Evolutionary conservation across 176 grass and related monocot species (phyloP).

Genomic region (Juncus inflexus): DNA sequence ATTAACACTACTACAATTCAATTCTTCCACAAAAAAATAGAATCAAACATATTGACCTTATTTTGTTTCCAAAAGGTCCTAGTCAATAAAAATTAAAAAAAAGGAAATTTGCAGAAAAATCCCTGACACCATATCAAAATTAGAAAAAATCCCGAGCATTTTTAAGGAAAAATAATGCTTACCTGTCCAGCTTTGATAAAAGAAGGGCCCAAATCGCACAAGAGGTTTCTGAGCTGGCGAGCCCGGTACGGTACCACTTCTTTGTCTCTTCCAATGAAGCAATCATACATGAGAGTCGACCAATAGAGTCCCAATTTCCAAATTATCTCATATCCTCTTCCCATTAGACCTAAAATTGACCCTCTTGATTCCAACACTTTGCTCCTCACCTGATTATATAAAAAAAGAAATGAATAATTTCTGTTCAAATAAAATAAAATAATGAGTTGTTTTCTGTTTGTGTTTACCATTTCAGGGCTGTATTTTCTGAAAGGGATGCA

Average conservation of each 20-base stretch:
- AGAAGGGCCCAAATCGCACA: conserved; percentile 93
- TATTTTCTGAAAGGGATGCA: conserved; percentile 92
- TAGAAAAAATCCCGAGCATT: neutral
- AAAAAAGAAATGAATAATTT: neutral
- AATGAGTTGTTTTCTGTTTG: no score
- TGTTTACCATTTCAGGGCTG: conserved; percentile 61
- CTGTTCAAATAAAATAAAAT: neutral
- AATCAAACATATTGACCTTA: neutral
- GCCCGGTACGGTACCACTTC: conserved; percentile 92
- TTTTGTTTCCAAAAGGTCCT: conserved; percentile 7
- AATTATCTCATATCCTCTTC: conserved; percentile 82
- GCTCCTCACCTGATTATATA: conserved; percentile 70
- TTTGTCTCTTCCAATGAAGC: conserved; percentile 78
- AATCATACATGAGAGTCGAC: conserved; percentile 83
- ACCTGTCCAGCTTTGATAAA: conserved; percentile 99
- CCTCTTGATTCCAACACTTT: conserved; percentile 94
- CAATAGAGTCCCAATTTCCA: conserved; percentile 91
- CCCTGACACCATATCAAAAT: conserved; percentile 7
- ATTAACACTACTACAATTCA: neutral
- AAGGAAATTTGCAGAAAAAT: neutral
- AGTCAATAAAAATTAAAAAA: conserved; percentile 5
- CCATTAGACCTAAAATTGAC: conserved; percentile 66
- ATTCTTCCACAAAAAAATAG: neutral
- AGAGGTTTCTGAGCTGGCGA: conserved; percentile 87
- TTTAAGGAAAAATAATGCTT: conserved; percentile 9